Conservation (phyloP, 768 basidiomycete species). For the Cyclocybe aegerita region DNA sequence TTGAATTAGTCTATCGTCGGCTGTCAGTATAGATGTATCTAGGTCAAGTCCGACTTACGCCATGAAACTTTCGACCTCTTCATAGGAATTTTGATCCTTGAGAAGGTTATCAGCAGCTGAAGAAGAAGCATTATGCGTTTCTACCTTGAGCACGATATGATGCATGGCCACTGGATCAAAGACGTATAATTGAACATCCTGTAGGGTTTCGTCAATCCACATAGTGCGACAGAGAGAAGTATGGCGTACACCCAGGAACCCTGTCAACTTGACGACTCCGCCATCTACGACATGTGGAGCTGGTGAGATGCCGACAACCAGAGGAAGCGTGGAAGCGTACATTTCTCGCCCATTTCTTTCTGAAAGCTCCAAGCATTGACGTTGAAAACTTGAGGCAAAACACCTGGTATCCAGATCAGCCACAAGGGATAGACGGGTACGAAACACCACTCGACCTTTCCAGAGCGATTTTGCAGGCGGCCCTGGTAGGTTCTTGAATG, state of each 20-base stretch:
- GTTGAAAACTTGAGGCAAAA: constrained; percentile 32
- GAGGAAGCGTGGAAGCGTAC: constrained; percentile 13
- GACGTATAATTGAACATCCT: constrained; percentile 37
- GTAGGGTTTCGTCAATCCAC: not conserved
- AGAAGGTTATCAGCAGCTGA: not conserved
- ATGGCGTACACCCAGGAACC: constrained; percentile 31
- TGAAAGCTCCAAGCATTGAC: constrained; percentile 37
- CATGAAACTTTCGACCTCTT: constrained; percentile 17
- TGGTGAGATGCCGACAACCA: not conserved
- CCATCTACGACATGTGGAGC: constrained; percentile 20
- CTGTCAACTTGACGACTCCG: constrained; percentile 30
- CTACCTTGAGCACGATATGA: constrained; percentile 44
- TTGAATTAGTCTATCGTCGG: not conserved
- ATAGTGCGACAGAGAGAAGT: not conserved
- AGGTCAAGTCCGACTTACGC: constrained; percentile 5
- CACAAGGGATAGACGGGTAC: not conserved
- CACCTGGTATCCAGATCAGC: constrained; percentile 24
- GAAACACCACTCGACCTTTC: constrained; percentile 24
- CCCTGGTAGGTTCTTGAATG: constrained; percentile 39
- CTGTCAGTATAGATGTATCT: not conserved
- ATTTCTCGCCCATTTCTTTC: constrained; percentile 29
- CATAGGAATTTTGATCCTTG: constrained; percentile 30
- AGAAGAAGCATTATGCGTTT: not conserved
- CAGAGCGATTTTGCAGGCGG: constrained; percentile 31
- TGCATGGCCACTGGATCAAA: constrained; percentile 46